phyloP scores from a whole-genome alignment of 129 eudicot species.

The Tanacetum coccineum region DNA sequence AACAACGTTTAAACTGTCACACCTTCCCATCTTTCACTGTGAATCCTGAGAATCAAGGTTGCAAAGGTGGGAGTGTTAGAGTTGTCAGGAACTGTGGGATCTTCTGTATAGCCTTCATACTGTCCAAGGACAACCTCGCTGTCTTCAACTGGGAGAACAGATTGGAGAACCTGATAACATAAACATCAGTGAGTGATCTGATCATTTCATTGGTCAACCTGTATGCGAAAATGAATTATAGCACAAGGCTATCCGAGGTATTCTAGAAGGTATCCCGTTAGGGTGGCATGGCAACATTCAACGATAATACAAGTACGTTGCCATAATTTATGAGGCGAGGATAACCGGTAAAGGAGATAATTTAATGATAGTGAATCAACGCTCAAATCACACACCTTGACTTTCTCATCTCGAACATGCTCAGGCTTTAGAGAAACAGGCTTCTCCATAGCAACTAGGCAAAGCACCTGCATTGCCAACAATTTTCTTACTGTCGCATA shows the following conservation, averaged over 20 bases:
- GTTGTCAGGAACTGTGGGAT: conserved; percentile 90
- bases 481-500: too few relatives aligned
- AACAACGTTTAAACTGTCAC: neutral
- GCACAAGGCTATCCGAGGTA: conserved; percentile 1
- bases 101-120: conserved; percentile 86
- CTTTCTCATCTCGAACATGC: conserved; percentile 99
- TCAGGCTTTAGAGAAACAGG: conserved; percentile 92
- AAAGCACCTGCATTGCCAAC: conserved; percentile 58
- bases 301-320: neutral
- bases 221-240: neutral
- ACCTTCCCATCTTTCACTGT: conserved; percentile 99
- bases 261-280: neutral
- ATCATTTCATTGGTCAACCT: neutral
- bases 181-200: conserved; percentile 11
- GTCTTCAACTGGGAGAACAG: conserved; percentile 67
- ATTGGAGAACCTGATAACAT: conserved; percentile 74
- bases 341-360: neutral
- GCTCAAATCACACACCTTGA: conserved; percentile 53
- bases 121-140: conserved; percentile 98
- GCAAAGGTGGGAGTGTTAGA: conserved; percentile 99
- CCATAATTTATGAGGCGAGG: neutral
- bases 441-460: conserved; percentile 96
- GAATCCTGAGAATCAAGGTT: conserved; percentile 71
- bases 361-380: neutral
- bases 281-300: conserved; percentile 2